A percentile compares a stretch with the other conserved stretches of the same genome.
Conservation (phyloP, 1,139 yeast species). For the Yamadazyma conglobata region DNA sequence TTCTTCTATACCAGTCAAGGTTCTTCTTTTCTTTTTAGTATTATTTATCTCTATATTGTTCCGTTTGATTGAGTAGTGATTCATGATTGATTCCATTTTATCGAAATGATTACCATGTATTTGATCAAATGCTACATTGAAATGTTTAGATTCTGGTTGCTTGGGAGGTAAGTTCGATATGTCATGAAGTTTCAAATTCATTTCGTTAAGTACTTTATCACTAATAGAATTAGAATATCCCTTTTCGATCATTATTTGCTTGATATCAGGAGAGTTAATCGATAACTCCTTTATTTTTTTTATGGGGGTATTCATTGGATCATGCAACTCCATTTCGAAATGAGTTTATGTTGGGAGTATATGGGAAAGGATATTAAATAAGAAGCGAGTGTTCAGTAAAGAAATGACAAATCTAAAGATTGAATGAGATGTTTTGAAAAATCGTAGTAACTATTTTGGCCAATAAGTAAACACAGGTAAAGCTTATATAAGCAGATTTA, state of each 20-base stretch:
- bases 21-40: conserved; percentile 26
- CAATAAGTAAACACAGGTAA: conserved; percentile 4
- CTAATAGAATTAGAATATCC: conserved; percentile 43
- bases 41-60: conserved; percentile 5
- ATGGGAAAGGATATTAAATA: too few relatives aligned
- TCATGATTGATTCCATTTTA: conserved; percentile 41
- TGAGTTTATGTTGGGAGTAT: background rate
- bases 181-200: conserved; percentile 26
- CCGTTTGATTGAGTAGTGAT: conserved; percentile 33
- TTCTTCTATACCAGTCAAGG: conserved; percentile 29
- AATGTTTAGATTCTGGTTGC: conserved; percentile 1
- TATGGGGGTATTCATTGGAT: conserved; percentile 37
- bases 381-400: too few relatives aligned
- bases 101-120: conserved; percentile 33
- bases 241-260: conserved; percentile 30
- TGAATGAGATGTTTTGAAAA: conserved; percentile 4
- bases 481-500: too few relatives aligned
- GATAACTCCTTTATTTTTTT: conserved; percentile 34
- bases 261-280: conserved; percentile 30
- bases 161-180: conserved; percentile 8
- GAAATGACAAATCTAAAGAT: background rate
- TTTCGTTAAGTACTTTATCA: conserved; percentile 38
- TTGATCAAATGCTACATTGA: conserved; percentile 6
- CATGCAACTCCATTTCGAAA: conserved; percentile 4
- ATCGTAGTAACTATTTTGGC: conserved; percentile 1